Conservation (phyloP, 495 filamentous ascomycete species). For the Aspergillus olivimuriae region DNA sequence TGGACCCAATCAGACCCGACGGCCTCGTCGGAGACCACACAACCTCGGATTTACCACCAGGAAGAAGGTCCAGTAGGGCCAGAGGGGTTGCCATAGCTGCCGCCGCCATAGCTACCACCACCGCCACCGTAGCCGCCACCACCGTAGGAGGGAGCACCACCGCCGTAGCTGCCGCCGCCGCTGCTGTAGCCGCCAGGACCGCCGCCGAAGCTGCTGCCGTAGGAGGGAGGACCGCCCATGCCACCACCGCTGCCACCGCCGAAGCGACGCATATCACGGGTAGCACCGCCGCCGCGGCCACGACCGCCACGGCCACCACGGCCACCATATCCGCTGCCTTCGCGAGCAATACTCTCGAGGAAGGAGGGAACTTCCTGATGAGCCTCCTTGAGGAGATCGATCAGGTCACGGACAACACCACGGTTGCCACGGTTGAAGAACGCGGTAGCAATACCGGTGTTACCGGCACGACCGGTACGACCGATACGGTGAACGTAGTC, state of each 20-base stretch:
- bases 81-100: slow-evolving; percentile 78
- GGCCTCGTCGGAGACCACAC: slow-evolving; percentile 45
- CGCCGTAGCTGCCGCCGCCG: slow-evolving; percentile 40
- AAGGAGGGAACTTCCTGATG: slow-evolving; percentile 94
- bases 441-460: slow-evolving; percentile 95
- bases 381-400: slow-evolving; percentile 95
- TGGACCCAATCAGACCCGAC: slow-evolving; percentile 40
- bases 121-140: slow-evolving; percentile 40
- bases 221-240: slow-evolving; percentile 17
- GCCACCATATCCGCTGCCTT: slow-evolving; percentile 74
- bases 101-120: slow-evolving; percentile 29
- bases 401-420: slow-evolving; percentile 88
- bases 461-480: slow-evolving; percentile 99
- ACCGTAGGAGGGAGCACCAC: slow-evolving; percentile 39
- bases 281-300: slow-evolving; percentile 57
- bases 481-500: slow-evolving; percentile 99
- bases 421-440: slow-evolving; percentile 99
- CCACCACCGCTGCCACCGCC: slow-evolving; percentile 30
- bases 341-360: slow-evolving; percentile 93
- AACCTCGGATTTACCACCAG: slow-evolving; percentile 78
- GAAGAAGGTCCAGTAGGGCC: slow-evolving; percentile 75
- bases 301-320: slow-evolving; percentile 66
- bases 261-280: slow-evolving; percentile 81
- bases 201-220: too few species aligned
- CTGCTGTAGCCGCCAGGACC: slow-evolving; percentile 77